Percentiles rank a stretch among this genome's conserved stretches.
Conservation (phyloP, 2,329 filamentous ascomycete species). For the Hypoxylon sp. region DNA sequence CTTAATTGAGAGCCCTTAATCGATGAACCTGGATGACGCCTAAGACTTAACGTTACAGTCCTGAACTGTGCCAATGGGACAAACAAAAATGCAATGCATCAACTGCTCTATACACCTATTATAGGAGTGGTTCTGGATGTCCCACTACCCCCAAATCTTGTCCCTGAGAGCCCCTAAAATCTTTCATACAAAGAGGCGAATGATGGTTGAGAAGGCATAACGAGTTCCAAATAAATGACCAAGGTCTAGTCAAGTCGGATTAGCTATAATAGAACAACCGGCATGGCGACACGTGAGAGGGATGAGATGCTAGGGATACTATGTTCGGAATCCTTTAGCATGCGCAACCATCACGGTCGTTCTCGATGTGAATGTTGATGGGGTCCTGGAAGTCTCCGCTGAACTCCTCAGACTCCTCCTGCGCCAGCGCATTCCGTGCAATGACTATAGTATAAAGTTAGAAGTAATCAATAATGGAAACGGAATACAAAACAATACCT, state of each 20-base stretch:
- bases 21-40: slow-evolving; percentile 35
- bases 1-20: slow-evolving; percentile 27
- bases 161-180: slow-evolving; percentile 31
- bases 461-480: neutral
- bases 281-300: slow-evolving; percentile 19
- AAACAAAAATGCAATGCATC: slow-evolving; percentile 39
- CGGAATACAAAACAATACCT: slow-evolving; percentile 60
- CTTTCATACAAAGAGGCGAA: slow-evolving; percentile 38
- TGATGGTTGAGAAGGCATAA: slow-evolving; percentile 38
- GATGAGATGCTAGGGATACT: slow-evolving; percentile 39
- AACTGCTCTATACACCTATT: slow-evolving; percentile 42
- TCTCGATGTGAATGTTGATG: slow-evolving; percentile 97
- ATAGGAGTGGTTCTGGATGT: slow-evolving; percentile 17
- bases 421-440: slow-evolving; percentile 92
- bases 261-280: neutral
- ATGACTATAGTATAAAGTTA: slow-evolving; percentile 75
- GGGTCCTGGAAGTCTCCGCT: slow-evolving; percentile 97
- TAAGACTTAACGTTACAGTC: slow-evolving; percentile 29
- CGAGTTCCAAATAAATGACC: slow-evolving; percentile 20
- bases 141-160: slow-evolving; percentile 23
- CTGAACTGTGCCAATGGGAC: slow-evolving; percentile 23
- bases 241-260: slow-evolving; percentile 11
- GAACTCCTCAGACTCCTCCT: slow-evolving; percentile 98
- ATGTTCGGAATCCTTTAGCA: slow-evolving; percentile 71
- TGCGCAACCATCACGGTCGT: slow-evolving; percentile 91